phyloP scores from a whole-genome alignment of 1,284 basidiomycete species.

The Microbotryum intermedium region DNA sequence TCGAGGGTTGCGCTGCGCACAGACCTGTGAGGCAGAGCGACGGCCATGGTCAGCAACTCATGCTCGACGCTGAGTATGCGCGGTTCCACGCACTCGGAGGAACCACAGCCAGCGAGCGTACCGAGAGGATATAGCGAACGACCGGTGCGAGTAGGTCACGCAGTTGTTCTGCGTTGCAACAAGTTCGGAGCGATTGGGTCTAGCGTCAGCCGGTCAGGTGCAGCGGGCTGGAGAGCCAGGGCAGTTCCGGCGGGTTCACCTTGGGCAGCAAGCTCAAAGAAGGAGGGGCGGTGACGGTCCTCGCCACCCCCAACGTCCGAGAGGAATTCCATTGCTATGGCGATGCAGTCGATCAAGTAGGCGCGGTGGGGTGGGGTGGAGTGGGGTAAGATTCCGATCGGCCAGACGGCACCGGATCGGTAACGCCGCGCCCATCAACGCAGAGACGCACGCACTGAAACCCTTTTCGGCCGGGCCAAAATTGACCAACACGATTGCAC shows the following conservation, averaged over 20 bases:
- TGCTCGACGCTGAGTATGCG: background rate
- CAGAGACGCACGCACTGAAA: no score
- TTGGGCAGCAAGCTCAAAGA: slow-evolving; percentile 93
- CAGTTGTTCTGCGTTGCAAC: slow-evolving; percentile 59
- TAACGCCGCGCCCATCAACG: no score
- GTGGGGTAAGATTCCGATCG: no score
- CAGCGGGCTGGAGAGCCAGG: background rate
- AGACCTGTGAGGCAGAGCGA: slow-evolving; percentile 53
- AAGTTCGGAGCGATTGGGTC: background rate
- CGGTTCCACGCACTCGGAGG: background rate
- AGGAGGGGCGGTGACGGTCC: slow-evolving; percentile 51
- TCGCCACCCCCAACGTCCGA: slow-evolving; percentile 52
- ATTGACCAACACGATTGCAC: no score
- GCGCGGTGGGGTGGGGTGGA: no score
- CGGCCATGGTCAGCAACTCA: background rate
- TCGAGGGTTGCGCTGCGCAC: slow-evolving; percentile 89
- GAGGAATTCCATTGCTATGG: slow-evolving; percentile 62
- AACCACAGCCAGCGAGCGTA: slow-evolving; percentile 37
- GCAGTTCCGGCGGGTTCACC: slow-evolving; percentile 9
- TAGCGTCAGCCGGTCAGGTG: background rate
- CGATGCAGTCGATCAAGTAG: no score
- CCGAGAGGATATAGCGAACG: slow-evolving; percentile 85
- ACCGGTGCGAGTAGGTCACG: slow-evolving; percentile 87
- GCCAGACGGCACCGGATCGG: no score
- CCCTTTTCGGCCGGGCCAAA: no score